Base-by-base conservation (phyloP, 192 early-diverging fungal species). In the Rhizoclosmatium globosum region DNA sequence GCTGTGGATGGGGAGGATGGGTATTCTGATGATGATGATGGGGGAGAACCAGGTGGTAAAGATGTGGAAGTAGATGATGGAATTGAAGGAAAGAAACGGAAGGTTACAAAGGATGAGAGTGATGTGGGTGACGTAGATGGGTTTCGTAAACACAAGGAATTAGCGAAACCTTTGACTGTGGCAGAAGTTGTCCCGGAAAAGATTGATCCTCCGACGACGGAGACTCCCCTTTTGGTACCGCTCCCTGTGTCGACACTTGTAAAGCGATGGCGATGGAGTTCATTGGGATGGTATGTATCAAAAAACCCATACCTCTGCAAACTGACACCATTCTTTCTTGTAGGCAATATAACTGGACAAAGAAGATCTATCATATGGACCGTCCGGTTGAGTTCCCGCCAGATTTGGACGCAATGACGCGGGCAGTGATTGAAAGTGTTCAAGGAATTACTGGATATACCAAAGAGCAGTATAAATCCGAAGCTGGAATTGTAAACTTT, bases 401-500 rank as follows among this genome's bases (percentile, higher is more conserved):
- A 3, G 87, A 89, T 39, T 82, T 96, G 4, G 86, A 77, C 42
- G 76, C 82, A 4, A 53, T 99, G 21, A 86, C 91, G 68, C 84
- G 79, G 38, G 86, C 90, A 2, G 88, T 98, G 19, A 93, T 96
- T 3, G 83, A 78, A 60, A 85, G 91, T 0, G 86, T 93, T 21
- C 82, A 92, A 42, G 78, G 70, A 64, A 47, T 84, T 3, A 94
- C 93, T 65, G 81, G 80, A 1, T 96, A 94, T 75, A 48, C 83
- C 7, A 86, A 85, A 11, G 66, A 83, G 2, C 59, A 85, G 46
- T 97, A 89, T 79, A 83, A 80, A 48, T 85, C 94, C 65, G 93
- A 99, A 79, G 97, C 96, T 2, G 98, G 96, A 2, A 95, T 99
- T 0, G 80, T 99, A 44, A 99, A 99, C 82, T 97, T 93, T 77